These are phyloP conservation scores for Saccharomyces kudriavzevii DNA, from an alignment of 805 yeast species.

Conservation along the genomic window DNA sequence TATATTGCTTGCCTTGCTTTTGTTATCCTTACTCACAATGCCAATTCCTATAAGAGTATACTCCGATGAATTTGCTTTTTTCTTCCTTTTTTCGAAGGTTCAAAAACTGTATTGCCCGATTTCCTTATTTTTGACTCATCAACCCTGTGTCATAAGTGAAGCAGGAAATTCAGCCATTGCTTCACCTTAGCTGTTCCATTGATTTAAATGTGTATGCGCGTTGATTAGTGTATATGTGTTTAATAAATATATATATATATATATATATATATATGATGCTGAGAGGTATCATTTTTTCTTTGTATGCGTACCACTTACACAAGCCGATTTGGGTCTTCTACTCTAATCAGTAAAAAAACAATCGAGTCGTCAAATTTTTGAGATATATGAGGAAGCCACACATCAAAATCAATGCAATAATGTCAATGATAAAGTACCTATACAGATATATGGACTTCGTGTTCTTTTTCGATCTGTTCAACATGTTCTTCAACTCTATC, in stretches of 20 bases:
- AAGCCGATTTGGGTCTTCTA: not conserved
- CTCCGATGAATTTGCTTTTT: not conserved
- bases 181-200: not conserved
- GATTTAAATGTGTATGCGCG: not conserved
- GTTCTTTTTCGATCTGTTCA: not conserved
- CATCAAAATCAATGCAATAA: not conserved
- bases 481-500: slow-evolving; percentile 11
- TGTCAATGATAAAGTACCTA: slow-evolving; percentile 1
- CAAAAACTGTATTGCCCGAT: not conserved
- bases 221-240: not conserved
- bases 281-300: not conserved
- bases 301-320: not conserved
- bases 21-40: not conserved
- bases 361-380: not conserved
- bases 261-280: not conserved
- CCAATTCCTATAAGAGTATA: not conserved
- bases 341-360: not conserved
- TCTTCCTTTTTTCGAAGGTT: not conserved
- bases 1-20: not conserved
- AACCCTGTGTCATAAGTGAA: not conserved
- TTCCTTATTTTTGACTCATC: not conserved
- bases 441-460: slow-evolving; percentile 5
- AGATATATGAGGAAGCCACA: not conserved
- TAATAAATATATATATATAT: not conserved
- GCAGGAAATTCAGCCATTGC: not conserved